Percentiles rank a stretch among this genome's conserved stretches.
Conservation (phyloP, 768 basidiomycete genomes). For the Gymnopilus dilepis region DNA sequence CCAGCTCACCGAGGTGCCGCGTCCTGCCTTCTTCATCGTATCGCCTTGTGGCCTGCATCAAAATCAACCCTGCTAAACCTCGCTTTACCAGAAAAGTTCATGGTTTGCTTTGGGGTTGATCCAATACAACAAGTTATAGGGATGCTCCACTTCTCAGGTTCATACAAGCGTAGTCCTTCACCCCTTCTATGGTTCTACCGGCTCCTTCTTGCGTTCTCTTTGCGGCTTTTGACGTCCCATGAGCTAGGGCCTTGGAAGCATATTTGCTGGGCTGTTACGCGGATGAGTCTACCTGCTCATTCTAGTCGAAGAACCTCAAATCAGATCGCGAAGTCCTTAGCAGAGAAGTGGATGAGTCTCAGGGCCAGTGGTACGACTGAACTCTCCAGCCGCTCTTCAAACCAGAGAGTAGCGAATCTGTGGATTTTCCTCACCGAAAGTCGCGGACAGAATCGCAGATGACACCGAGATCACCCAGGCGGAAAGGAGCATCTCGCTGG, state of each 20-base stretch:
- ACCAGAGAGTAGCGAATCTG: neutral
- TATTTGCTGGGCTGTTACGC: conserved; percentile 23
- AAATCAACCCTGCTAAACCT: neutral
- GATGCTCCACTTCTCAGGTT: neutral
- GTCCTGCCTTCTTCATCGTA: neutral
- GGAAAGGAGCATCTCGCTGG: neutral
- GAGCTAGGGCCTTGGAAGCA: conserved; percentile 6
- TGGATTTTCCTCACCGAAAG: neutral
- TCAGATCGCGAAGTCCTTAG: conserved; percentile 5
- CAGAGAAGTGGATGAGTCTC: neutral
- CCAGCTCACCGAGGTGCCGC: neutral
- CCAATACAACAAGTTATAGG: neutral
- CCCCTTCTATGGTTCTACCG: neutral
- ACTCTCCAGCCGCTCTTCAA: neutral
- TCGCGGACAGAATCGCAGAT: neutral
- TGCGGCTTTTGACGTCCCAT: neutral
- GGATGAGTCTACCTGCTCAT: conserved; percentile 19
- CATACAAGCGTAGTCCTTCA: neutral
- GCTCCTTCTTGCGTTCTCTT: neutral
- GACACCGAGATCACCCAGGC: neutral
- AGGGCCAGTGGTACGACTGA: neutral
- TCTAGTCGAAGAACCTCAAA: conserved; percentile 13
- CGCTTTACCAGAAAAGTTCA: neutral
- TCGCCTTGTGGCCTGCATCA: neutral
- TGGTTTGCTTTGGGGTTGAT: neutral